These are phyloP conservation scores for Metschnikowia peoriensis DNA, from an alignment of 805 yeast genomes.

Conservation along the genomic window DNA sequence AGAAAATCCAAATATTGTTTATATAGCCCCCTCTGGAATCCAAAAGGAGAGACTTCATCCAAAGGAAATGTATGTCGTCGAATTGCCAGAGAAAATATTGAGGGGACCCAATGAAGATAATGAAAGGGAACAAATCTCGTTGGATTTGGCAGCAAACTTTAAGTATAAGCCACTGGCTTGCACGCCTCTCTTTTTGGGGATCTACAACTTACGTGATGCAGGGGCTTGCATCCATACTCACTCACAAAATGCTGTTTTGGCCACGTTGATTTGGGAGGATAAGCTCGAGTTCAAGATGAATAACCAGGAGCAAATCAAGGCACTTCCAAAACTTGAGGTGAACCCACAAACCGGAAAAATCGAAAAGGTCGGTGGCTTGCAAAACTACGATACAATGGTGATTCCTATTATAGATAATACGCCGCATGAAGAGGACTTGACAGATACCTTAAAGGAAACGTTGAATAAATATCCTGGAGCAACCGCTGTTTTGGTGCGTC, in stretches of 20 bases:
- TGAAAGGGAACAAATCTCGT: conserved; percentile 18
- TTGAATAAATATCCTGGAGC: conserved; percentile 70
- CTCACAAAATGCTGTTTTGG: conserved; percentile 84
- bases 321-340: conserved; percentile 58
- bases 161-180: conserved; percentile 87
- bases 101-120: conserved; percentile 51
- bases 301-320: conserved; percentile 89
- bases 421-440: conserved; percentile 82
- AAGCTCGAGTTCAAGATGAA: conserved; percentile 69
- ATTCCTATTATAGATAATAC: conserved; percentile 92
- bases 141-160: conserved; percentile 36
- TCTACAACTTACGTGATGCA: conserved; percentile 65
- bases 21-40: conserved; percentile 92
- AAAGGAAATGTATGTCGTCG: conserved; percentile 75
- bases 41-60: conserved; percentile 89
- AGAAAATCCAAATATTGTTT: conserved; percentile 48
- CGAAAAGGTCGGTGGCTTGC: conserved; percentile 63
- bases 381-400: conserved; percentile 68
- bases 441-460: conserved; percentile 61
- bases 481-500: conserved; percentile 83
- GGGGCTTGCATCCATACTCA: conserved; percentile 96
- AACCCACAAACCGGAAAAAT: conserved; percentile 37
- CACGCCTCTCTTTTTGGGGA: conserved; percentile 80
- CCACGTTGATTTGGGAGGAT: conserved; percentile 61
- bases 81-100: conserved; percentile 50